Percentiles rank a stretch among this genome's conserved stretches.
phyloP scores from a whole-genome alignment of 1,284 basidiomycete species.

The Amylostereum areolatum region DNA sequence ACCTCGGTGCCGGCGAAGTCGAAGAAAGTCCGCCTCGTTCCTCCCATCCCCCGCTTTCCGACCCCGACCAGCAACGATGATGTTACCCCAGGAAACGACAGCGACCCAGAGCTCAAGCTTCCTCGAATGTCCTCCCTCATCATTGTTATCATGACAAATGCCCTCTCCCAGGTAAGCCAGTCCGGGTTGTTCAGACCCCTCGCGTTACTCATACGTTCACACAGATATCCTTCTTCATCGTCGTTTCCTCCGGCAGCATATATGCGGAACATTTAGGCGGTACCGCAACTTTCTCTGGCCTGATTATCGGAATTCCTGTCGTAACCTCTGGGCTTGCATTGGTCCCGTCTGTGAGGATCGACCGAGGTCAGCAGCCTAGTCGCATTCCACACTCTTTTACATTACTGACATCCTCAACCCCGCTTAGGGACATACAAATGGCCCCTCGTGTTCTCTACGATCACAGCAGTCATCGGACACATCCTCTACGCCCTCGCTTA shows the following conservation, averaged over 20 bases:
- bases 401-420: not conserved
- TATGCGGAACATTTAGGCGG: constrained; percentile 63
- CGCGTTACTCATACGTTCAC: not conserved
- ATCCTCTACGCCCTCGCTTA: constrained; percentile 42
- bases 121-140: constrained; percentile 36
- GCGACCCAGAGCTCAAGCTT: constrained; percentile 40
- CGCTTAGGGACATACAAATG: constrained; percentile 43
- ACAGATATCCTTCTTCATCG: constrained; percentile 62
- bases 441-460: constrained; percentile 39
- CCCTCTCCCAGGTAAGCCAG: constrained; percentile 36
- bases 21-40: too few relatives aligned
- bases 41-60: too few relatives aligned
- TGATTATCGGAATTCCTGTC: constrained; percentile 66
- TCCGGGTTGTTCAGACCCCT: not conserved
- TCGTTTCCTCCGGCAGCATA: constrained; percentile 59
- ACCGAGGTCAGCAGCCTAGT: constrained; percentile 38
- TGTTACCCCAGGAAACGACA: not conserved
- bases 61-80: not conserved
- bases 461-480: constrained; percentile 34
- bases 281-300: constrained; percentile 57
- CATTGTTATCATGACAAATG: constrained; percentile 38
- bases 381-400: not conserved
- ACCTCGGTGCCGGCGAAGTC: too few relatives aligned
- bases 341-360: constrained; percentile 50
- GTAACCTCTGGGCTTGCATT: constrained; percentile 50